Evolutionary conservation across 768 basidiomycete genomes (phyloP).

Genomic region (Symmetrospora coprosmae): DNA sequence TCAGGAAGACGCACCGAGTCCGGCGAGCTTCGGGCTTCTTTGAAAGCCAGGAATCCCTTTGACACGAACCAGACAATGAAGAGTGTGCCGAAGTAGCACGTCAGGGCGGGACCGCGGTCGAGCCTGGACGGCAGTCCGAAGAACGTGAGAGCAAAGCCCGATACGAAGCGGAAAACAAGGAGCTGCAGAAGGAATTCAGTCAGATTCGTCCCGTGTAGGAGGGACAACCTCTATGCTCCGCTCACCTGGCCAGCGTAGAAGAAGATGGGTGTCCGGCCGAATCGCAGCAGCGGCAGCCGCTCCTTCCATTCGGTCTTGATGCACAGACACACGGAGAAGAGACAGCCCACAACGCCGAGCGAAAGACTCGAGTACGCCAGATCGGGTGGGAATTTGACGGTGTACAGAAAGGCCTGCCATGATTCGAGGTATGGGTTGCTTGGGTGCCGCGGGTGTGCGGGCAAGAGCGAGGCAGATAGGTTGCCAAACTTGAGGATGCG

Average conservation of each 20-base stretch:
- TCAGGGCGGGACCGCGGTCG: slow-evolving; percentile 2
- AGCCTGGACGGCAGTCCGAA: slow-evolving; percentile 17
- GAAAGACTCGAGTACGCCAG: slow-evolving; percentile 15
- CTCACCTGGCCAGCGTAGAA: slow-evolving; percentile 17
- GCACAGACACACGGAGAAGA: not conserved
- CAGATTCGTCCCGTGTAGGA: not conserved
- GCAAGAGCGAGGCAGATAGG: not conserved
- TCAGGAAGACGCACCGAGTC: slow-evolving; percentile 10
- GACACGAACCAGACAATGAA: slow-evolving; percentile 16
- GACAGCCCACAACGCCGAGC: not conserved
- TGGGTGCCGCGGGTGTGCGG: slow-evolving; percentile 7
- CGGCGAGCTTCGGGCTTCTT: slow-evolving; percentile 7
- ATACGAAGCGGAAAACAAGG: slow-evolving; percentile 21
- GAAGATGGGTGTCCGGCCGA: slow-evolving; percentile 15
- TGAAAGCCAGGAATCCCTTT: slow-evolving; percentile 5
- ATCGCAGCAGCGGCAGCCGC: not conserved
- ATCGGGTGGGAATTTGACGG: slow-evolving; percentile 19
- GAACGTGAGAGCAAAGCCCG: slow-evolving; percentile 7
- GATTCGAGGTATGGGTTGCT: slow-evolving; percentile 17
- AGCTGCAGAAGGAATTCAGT: not conserved
- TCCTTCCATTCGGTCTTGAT: slow-evolving; percentile 14
- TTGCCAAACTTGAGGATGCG: slow-evolving; percentile 16
- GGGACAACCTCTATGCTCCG: not conserved
- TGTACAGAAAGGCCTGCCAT: slow-evolving; percentile 21
- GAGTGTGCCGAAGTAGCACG: slow-evolving; percentile 12